These are phyloP conservation scores for Sicyos edulis DNA, from an alignment of 306 rosid genomes.

Conservation along the genomic window DNA sequence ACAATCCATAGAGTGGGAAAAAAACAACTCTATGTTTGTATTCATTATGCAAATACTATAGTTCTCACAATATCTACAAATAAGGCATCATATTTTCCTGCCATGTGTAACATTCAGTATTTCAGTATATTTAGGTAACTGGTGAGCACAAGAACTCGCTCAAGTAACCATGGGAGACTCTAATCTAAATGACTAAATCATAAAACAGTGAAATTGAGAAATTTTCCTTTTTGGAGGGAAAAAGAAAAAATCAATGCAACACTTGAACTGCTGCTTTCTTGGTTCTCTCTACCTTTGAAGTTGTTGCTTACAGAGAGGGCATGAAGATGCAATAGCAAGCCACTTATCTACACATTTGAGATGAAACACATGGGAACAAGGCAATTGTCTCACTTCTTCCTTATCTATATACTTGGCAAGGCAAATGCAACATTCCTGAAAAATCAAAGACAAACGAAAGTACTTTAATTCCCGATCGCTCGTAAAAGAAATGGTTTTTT, in stretches of 20 bases:
- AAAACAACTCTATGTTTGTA: constrained; percentile 8
- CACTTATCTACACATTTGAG: constrained; percentile 87
- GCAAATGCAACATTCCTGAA: constrained; percentile 73
- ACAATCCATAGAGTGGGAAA: neutral
- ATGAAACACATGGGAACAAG: constrained; percentile 79
- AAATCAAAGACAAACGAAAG: too few relatives aligned
- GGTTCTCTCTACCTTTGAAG: constrained; percentile 23
- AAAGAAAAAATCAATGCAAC: neutral
- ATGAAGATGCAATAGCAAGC: constrained; percentile 67
- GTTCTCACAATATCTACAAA: constrained; percentile 12
- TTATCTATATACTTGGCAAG: constrained; percentile 61
- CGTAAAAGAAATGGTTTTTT: too few relatives aligned
- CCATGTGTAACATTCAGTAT: constrained; percentile 12
- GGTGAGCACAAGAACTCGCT: constrained; percentile 72
- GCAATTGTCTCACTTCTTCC: constrained; percentile 77
- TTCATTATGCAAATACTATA: neutral
- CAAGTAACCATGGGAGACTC: constrained; percentile 43
- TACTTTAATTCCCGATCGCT: too few relatives aligned
- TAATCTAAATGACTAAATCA: constrained; percentile 22
- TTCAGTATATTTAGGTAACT: constrained; percentile 41
- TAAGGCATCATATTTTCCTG: constrained; percentile 12
- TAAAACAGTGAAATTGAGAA: constrained; percentile 15
- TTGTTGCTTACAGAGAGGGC: constrained; percentile 94
- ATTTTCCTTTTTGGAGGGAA: neutral
- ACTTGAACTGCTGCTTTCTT: constrained; percentile 5